phyloP scores from a whole-genome alignment of 805 yeast species.

The Ogataea pignaliae region DNA sequence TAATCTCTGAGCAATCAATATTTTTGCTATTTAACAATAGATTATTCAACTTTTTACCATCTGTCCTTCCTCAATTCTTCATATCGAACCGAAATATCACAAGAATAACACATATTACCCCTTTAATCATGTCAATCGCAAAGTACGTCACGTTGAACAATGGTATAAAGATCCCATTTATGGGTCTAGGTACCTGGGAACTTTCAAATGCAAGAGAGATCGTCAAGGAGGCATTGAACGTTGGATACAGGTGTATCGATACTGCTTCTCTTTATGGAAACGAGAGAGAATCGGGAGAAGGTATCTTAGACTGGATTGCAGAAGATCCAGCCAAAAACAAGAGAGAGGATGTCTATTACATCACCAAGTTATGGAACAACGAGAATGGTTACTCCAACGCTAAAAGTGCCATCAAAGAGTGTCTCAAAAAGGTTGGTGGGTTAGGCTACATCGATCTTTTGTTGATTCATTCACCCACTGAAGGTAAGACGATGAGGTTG shows the following conservation, averaged over 20 bases:
- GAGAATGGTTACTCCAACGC: constrained; percentile 59
- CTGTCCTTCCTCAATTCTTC: too few species aligned
- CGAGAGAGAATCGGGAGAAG: constrained; percentile 46
- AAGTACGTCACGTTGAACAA: constrained; percentile 41
- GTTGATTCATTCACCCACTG: constrained; percentile 61
- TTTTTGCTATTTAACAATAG: too few species aligned
- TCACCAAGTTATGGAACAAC: constrained; percentile 72
- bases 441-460: constrained; percentile 70
- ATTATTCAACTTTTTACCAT: too few species aligned
- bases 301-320: constrained; percentile 37
- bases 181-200: constrained; percentile 50
- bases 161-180: constrained; percentile 46
- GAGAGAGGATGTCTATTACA: constrained; percentile 53
- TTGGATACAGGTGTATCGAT: constrained; percentile 44
- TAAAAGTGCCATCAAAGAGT: constrained; percentile 50
- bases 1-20: too few species aligned
- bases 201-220: constrained; percentile 33
- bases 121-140: constrained; percentile 5
- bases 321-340: constrained; percentile 34
- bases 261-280: constrained; percentile 46
- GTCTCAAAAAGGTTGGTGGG: constrained; percentile 46
- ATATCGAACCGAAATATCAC: background rate
- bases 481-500: constrained; percentile 43
- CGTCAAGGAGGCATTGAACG: constrained; percentile 39
- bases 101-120: background rate